Evolutionary conservation across 129 eudicot species (phyloP).

Genomic region (Artemisia tridentata): DNA sequence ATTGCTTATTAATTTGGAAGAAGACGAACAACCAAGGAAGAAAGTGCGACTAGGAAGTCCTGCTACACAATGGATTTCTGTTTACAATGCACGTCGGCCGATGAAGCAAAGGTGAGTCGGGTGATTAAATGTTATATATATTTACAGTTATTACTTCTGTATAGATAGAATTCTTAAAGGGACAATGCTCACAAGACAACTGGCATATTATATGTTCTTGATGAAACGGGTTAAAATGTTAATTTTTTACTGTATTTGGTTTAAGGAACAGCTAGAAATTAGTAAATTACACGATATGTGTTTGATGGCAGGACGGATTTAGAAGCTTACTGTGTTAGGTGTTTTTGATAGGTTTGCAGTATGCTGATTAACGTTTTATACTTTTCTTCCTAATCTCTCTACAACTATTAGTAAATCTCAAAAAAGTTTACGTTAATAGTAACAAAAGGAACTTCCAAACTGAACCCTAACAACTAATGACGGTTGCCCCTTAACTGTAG

Average conservation of each 20-base stretch:
- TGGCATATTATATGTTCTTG: too few species aligned
- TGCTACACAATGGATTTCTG: conserved; percentile 99
- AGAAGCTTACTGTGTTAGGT: too few species aligned
- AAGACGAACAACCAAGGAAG: conserved; percentile 97
- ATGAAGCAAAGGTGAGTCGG: conserved; percentile 88
- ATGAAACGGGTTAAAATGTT: too few species aligned
- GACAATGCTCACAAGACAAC: neutral
- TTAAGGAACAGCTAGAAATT: too few species aligned
- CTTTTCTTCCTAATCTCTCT: too few species aligned
- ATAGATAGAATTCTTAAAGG: too few species aligned
- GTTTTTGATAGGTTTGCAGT: too few species aligned
- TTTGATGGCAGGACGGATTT: too few species aligned
- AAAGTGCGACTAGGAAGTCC: conserved; percentile 96
- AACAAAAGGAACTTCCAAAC: neutral
- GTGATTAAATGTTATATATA: conserved; percentile 4
- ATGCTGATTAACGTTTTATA: too few species aligned
- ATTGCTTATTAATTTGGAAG: conserved; percentile 90
- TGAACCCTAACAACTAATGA: conserved; percentile 2
- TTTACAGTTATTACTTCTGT: too few species aligned
- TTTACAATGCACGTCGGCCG: conserved; percentile 97
- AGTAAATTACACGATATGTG: too few species aligned
- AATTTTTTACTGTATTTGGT: too few species aligned
- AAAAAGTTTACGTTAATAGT: conserved; percentile 4
- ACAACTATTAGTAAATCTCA: neutral
- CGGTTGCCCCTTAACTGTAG: neutral